These are phyloP conservation scores for Microthyrium microscopicum DNA, from an alignment of 2,329 filamentous ascomycete species.

Conservation along the genomic window DNA sequence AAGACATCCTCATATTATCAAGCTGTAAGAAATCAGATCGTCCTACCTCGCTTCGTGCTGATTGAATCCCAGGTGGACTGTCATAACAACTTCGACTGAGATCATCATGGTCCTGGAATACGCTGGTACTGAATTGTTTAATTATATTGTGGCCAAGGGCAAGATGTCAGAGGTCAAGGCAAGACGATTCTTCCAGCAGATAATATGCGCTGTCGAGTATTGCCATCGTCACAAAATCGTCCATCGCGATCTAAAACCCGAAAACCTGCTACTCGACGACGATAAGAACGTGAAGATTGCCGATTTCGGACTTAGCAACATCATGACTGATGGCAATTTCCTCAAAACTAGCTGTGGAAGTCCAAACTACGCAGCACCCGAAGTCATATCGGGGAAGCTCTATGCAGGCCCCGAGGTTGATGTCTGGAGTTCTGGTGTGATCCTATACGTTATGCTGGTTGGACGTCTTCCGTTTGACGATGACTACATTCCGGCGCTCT, in stretches of 20 bases:
- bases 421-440: constrained; percentile 94
- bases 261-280: constrained; percentile 89
- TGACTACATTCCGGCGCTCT: constrained; percentile 91
- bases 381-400: constrained; percentile 93
- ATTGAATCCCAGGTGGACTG: constrained; percentile 52
- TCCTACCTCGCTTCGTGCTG: constrained; percentile 13
- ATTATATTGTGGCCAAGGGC: constrained; percentile 92
- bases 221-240: constrained; percentile 98
- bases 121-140: constrained; percentile 84
- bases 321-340: constrained; percentile 99
- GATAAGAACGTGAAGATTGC: constrained; percentile 98
- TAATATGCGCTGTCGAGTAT: constrained; percentile 96
- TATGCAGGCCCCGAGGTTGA: constrained; percentile 97
- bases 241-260: constrained; percentile 90
- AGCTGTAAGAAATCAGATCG: constrained; percentile 46
- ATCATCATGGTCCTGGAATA: constrained; percentile 99
- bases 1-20: constrained; percentile 96
- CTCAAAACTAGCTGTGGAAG: constrained; percentile 97
- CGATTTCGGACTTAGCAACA: constrained; percentile 96
- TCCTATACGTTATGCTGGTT: constrained; percentile 50
- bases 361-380: constrained; percentile 93
- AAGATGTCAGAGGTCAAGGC: constrained; percentile 82
- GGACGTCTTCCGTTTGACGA: constrained; percentile 82
- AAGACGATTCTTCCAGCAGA: constrained; percentile 97
- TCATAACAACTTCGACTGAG: constrained; percentile 84